Conservation (phyloP, 495 filamentous ascomycete species). For the Penicillium salamii region DNA sequence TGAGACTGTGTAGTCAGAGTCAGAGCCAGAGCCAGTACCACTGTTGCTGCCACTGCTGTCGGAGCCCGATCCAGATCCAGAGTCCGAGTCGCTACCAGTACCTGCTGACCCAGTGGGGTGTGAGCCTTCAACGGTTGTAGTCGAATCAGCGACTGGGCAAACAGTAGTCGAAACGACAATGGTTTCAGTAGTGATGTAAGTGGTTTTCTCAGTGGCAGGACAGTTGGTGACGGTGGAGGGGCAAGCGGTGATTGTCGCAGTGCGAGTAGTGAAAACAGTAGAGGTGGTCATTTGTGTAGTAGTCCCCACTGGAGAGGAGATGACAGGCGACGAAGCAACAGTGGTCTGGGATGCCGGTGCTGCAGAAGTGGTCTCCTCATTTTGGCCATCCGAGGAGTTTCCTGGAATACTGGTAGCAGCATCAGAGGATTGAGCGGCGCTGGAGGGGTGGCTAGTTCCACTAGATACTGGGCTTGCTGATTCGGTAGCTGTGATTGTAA, state of each 20-base stretch:
- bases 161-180: conserved; percentile 27
- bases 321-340: neutral
- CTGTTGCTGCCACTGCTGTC: neutral
- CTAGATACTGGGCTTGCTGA: neutral
- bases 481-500: neutral
- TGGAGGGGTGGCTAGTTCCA: neutral
- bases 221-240: conserved; percentile 25
- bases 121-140: conserved; percentile 9
- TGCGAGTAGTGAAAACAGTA: conserved; percentile 32
- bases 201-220: conserved; percentile 14
- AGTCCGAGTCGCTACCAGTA: neutral
- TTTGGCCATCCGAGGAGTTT: neutral
- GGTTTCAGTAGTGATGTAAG: conserved; percentile 22
- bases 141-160: conserved; percentile 23
- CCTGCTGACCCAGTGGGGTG: conserved; percentile 1
- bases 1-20: conserved; percentile 6
- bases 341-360: neutral
- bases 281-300: conserved; percentile 25
- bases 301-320: neutral
- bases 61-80: neutral
- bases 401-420: neutral
- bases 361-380: neutral
- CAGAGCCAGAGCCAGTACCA: neutral
- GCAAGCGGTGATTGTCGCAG: conserved; percentile 35
- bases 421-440: neutral